Conservation (phyloP, 2,329 filamentous ascomycete species). For the Pezicula rhizophila region DNA sequence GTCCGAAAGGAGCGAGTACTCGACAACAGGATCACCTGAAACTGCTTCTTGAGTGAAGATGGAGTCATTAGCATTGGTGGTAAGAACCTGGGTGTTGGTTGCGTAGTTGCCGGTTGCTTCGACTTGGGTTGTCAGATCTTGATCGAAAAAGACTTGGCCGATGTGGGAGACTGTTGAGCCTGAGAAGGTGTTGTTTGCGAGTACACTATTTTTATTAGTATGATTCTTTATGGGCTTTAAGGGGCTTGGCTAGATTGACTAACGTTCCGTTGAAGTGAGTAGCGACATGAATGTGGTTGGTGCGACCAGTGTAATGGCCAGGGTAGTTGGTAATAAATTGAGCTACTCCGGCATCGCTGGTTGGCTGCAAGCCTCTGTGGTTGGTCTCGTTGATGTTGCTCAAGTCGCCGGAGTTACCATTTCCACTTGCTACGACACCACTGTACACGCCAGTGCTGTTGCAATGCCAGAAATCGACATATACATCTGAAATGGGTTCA, state of each 20-base stretch:
- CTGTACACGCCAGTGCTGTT: conserved; percentile 44
- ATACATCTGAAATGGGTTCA: conserved; percentile 40
- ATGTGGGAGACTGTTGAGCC: conserved; percentile 50
- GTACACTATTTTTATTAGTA: not conserved
- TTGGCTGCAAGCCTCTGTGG: conserved; percentile 36
- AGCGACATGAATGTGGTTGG: conserved; percentile 43
- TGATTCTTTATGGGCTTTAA: not conserved
- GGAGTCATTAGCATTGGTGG: conserved; percentile 41
- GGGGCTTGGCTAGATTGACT: not conserved
- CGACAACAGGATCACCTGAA: conserved; percentile 44
- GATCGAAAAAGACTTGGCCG: conserved; percentile 60
- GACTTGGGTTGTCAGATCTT: conserved; percentile 47
- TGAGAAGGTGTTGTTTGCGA: conserved; percentile 40
- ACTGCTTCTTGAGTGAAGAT: conserved; percentile 42
- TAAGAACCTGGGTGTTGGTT: conserved; percentile 40
- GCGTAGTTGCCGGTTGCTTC: conserved; percentile 41
- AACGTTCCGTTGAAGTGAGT: conserved; percentile 34
- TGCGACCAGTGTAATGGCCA: conserved; percentile 38
- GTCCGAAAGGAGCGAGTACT: conserved; percentile 54
- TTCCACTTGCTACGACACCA: conserved; percentile 36
- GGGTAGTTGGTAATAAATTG: conserved; percentile 38
- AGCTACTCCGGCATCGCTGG: conserved; percentile 34
- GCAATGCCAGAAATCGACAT: conserved; percentile 46
- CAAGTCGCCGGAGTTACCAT: conserved; percentile 35
- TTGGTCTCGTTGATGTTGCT: conserved; percentile 34